A percentile compares a stretch with the other conserved stretches of the same genome.
These are phyloP conservation scores for Phytophthora meadii DNA, from an alignment of 352 stramenopile genomes.

Conservation along the genomic window DNA sequence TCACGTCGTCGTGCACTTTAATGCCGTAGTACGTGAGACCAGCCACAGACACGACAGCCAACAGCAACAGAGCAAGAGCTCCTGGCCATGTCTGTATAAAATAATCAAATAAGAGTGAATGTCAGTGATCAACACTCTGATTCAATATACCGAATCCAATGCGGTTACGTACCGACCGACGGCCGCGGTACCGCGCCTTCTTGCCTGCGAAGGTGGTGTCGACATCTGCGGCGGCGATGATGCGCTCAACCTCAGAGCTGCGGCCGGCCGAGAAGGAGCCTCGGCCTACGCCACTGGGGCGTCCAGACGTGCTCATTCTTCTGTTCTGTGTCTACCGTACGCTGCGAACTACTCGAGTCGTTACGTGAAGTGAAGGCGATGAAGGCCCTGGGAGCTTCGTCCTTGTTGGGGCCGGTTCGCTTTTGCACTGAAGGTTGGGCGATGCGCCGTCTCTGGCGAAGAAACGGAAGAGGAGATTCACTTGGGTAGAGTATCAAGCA, in stretches of 20 bases:
- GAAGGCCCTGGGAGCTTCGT: not conserved
- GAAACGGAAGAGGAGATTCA: conserved; percentile 27
- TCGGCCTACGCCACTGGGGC: conserved; percentile 38
- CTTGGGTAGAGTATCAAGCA: conserved; percentile 1
- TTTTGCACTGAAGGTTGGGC: conserved; percentile 32
- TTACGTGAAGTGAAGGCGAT: conserved; percentile 20
- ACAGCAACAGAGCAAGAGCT: conserved; percentile 66
- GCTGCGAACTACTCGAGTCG: conserved; percentile 7
- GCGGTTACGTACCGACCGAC: conserved; percentile 65
- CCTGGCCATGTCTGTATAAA: conserved; percentile 76
- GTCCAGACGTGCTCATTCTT: conserved; percentile 41
- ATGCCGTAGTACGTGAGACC: conserved; percentile 84
- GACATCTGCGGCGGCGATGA: conserved; percentile 80
- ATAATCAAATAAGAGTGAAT: conserved; percentile 2
- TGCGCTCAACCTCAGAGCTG: conserved; percentile 83
- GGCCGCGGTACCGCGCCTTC: conserved; percentile 74
- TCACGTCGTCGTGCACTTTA: conserved; percentile 66
- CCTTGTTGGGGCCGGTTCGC: conserved; percentile 11
- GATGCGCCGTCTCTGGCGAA: conserved; percentile 15
- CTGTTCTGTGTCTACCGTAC: conserved; percentile 6
- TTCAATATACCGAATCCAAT: too few relatives aligned
- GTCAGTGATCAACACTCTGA: conserved; percentile 12
- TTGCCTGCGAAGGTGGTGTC: conserved; percentile 85
- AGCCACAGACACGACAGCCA: conserved; percentile 63
- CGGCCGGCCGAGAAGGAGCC: conserved; percentile 57